Evolutionary conservation across 2,329 filamentous ascomycete genomes (phyloP).

Genomic region (Coleophoma eucalyptorum): DNA sequence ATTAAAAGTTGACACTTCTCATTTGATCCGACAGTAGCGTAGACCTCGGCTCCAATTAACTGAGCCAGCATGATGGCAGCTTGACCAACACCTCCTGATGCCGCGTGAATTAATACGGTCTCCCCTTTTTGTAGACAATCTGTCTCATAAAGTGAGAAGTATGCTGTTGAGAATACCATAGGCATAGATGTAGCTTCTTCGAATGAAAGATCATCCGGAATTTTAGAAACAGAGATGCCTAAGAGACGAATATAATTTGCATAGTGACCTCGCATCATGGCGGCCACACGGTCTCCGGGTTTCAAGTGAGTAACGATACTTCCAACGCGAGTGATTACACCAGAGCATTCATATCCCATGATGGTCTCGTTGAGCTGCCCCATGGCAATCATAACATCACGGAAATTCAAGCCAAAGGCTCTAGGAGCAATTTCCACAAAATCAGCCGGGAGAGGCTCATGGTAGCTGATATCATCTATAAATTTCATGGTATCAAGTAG

Average conservation of each 20-base stretch:
- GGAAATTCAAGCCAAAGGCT: slow-evolving; percentile 37
- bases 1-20: slow-evolving; percentile 10
- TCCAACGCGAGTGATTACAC: slow-evolving; percentile 9
- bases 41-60: slow-evolving; percentile 20
- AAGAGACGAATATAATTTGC: slow-evolving; percentile 24
- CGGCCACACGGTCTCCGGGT: slow-evolving; percentile 12
- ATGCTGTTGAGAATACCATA: slow-evolving; percentile 10
- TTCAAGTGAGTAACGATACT: neutral
- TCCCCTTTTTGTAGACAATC: slow-evolving; percentile 14
- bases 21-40: slow-evolving; percentile 13
- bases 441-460: slow-evolving; percentile 6
- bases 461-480: slow-evolving; percentile 2
- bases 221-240: slow-evolving; percentile 13
- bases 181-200: slow-evolving; percentile 12
- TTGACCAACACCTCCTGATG: slow-evolving; percentile 26
- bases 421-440: slow-evolving; percentile 32
- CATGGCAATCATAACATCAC: slow-evolving; percentile 34
- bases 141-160: slow-evolving; percentile 8
- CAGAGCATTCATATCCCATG: slow-evolving; percentile 8
- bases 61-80: slow-evolving; percentile 26
- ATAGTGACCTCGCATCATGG: slow-evolving; percentile 24
- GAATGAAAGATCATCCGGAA: slow-evolving; percentile 8
- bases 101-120: slow-evolving; percentile 27
- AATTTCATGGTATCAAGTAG: slow-evolving; percentile 11
- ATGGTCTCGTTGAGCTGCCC: slow-evolving; percentile 14